Evolutionary conservation across 2,329 filamentous ascomycete genomes (phyloP).

Genomic region (Colletotrichum melonis): DNA sequence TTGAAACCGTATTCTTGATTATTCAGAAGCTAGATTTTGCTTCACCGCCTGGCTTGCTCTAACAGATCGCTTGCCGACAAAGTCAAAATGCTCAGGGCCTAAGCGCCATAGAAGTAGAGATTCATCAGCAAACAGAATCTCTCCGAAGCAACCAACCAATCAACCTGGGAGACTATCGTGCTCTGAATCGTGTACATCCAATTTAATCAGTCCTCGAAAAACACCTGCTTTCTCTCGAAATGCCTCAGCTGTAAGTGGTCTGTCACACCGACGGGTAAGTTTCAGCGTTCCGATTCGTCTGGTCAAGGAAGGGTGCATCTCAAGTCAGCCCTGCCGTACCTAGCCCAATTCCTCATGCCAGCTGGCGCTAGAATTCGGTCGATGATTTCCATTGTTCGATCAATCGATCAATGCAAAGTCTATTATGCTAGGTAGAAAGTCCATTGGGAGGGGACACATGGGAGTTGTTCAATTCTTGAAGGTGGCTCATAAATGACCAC

Average conservation of each 20-base stretch:
- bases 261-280: conserved; percentile 14
- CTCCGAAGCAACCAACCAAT: no score
- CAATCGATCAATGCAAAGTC: conserved; percentile 27
- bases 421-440: conserved; percentile 8
- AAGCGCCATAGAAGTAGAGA: background rate
- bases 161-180: background rate
- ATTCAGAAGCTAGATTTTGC: background rate
- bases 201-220: background rate
- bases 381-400: conserved; percentile 8
- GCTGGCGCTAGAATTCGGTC: conserved; percentile 7
- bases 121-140: background rate
- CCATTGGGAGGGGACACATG: background rate
- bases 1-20: background rate
- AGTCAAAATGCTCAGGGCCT: background rate
- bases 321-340: background rate
- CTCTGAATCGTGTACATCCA: background rate
- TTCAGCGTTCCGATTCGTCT: conserved; percentile 23
- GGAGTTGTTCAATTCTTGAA: background rate
- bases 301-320: conserved; percentile 4
- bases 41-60: background rate
- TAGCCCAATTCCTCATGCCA: conserved; percentile 1
- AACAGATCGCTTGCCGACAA: background rate
- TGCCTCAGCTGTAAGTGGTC: background rate
- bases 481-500: background rate
- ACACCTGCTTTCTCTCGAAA: background rate